phyloP scores from a whole-genome alignment of 2,329 filamentous ascomycete species.

The Colletotrichum phormii region DNA sequence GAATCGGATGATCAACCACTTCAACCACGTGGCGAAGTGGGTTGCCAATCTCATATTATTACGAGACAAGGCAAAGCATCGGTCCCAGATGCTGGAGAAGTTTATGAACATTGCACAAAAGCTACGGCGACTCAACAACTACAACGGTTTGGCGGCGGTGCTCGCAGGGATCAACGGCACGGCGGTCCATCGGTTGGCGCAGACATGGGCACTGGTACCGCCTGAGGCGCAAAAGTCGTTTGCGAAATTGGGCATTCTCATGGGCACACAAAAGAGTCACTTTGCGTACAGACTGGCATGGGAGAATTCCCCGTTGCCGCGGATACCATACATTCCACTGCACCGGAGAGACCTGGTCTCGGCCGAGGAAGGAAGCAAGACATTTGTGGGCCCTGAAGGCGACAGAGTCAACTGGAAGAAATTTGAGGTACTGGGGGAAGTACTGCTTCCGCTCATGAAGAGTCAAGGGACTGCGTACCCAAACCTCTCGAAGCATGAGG shows the following conservation, averaged over 20 bases:
- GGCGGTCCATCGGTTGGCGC: constrained; percentile 83
- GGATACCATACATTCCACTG: constrained; percentile 93
- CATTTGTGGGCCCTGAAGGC: constrained; percentile 80
- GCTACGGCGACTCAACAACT: constrained; percentile 93
- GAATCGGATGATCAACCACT: constrained; percentile 93
- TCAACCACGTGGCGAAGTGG: constrained; percentile 87
- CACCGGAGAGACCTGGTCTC: constrained; percentile 91
- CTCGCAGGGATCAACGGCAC: constrained; percentile 92
- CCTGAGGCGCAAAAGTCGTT: constrained; percentile 83
- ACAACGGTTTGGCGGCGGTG: constrained; percentile 94
- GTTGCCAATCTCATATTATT: constrained; percentile 87
- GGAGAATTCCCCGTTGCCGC: constrained; percentile 91
- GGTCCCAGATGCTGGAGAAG: constrained; percentile 90
- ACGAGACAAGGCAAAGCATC: constrained; percentile 95
- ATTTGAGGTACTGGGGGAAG: constrained; percentile 95
- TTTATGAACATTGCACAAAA: constrained; percentile 93
- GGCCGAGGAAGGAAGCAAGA: constrained; percentile 91
- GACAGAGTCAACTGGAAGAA: constrained; percentile 97
- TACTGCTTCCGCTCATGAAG: constrained; percentile 89
- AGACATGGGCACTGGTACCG: constrained; percentile 82
- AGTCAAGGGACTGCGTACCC: constrained; percentile 89
- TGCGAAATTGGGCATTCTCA: constrained; percentile 87
- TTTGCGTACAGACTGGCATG: constrained; percentile 97
- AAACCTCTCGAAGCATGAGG: constrained; percentile 76
- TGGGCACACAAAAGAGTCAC: constrained; percentile 92